A percentile compares a stretch with the other conserved stretches of the same genome.
phyloP scores from a whole-genome alignment of 140 eudicot genomes.

The Stevia rebaudiana region DNA sequence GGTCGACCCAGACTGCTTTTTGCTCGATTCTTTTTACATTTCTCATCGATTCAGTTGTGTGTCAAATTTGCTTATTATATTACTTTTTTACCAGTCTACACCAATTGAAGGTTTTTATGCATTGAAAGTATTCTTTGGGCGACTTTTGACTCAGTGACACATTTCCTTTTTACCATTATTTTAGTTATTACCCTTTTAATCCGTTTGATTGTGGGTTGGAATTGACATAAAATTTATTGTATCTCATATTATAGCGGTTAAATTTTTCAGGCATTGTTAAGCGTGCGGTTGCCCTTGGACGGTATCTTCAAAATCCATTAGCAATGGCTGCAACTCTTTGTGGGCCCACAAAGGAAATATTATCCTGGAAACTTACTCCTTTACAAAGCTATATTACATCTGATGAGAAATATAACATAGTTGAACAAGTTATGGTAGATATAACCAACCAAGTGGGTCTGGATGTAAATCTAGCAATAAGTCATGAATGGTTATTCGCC shows the following conservation, averaged over 20 bases:
- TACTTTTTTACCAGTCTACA: too few relatives aligned
- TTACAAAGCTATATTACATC: constrained; percentile 60
- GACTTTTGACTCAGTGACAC: background rate
- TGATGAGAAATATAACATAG: constrained; percentile 64
- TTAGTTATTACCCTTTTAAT: background rate
- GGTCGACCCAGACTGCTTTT: background rate
- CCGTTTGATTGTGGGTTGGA: background rate
- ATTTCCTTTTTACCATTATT: background rate
- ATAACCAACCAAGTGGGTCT: constrained; percentile 80
- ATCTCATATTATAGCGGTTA: background rate
- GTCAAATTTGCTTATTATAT: background rate
- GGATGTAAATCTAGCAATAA: constrained; percentile 61
- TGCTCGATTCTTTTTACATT: background rate
- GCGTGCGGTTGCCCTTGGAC: constrained; percentile 79
- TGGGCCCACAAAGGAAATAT: constrained; percentile 60
- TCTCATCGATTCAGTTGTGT: background rate
- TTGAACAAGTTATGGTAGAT: constrained; percentile 83
- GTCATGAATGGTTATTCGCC: constrained; percentile 82
- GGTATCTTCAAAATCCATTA: constrained; percentile 73
- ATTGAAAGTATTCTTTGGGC: background rate
- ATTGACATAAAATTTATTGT: background rate
- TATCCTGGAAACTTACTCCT: constrained; percentile 64
- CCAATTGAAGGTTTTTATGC: background rate
- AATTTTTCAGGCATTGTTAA: constrained; percentile 53
- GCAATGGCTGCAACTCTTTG: constrained; percentile 81